Base-by-base conservation (phyloP, 1,139 yeast species). In the Yamadazyma diospyri region DNA sequence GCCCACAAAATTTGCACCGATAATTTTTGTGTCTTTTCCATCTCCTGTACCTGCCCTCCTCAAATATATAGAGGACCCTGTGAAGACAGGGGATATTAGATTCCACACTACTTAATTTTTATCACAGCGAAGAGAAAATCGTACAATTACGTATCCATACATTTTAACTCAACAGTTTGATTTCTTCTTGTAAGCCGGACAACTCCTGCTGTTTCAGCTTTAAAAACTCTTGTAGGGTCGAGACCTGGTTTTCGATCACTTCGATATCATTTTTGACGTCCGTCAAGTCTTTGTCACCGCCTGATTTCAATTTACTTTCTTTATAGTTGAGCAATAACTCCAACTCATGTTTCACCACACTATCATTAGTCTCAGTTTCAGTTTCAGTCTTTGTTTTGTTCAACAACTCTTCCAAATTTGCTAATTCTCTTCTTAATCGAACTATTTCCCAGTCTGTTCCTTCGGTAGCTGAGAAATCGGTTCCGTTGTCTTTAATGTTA, bases 361-460 rank as follows among this genome's bases (percentile, higher is more conserved):
- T 64, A 44, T 50, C 64, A 30, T 32, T 22, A 21, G 47, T 49
- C 10, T 40, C 37, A 12, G 57, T 58, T 25, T 56, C 49, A n/a
- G 74, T 65, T 25, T 74, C 73, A 14, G 60, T 56, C 48, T 81
- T 81, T 1, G 85, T 81, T 40, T 72, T 70, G 4, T 63, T 61
- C 37, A 87, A 71, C 42, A 80, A 71, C 6, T 65, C 62, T 45
- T 87, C 95, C 37, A 87, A 60, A 44, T 86, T 86, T 5, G 78
- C 72, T 40, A 89, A 66, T 53, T 87, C 92, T 46, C 94, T 75
- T 61, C 81, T 80, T 44, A 88, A 70, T 45, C 94, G 71, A 20
- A 84, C 94, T 49, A 82, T 87, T 57, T 88, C 97, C 95, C 97
- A 77, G 46, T 69, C 92, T 6, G 85, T 78, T 25, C 82, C 88